Conservation (phyloP, 345 rosid species). For the Populus davidiana region DNA sequence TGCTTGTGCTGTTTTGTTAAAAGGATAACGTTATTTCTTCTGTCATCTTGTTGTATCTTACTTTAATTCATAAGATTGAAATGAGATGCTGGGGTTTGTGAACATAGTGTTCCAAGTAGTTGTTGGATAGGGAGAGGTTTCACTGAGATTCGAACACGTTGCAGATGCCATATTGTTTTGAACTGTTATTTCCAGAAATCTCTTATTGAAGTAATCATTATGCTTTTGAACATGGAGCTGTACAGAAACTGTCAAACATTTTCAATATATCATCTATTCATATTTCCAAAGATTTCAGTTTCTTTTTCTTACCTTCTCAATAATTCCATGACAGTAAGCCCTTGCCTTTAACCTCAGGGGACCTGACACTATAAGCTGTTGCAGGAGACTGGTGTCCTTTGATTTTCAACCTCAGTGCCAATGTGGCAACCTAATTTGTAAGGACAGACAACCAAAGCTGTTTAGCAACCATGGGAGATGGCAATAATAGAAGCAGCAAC, state of each 20-base stretch:
- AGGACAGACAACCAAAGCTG: constrained; percentile 4
- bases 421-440: background rate
- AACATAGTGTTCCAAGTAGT: background rate
- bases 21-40: background rate
- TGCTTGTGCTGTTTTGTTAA: background rate
- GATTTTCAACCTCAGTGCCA: background rate
- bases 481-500: constrained; percentile 29
- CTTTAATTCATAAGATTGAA: background rate
- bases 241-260: background rate
- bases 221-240: background rate
- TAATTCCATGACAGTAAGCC: background rate
- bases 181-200: background rate
- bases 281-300: background rate
- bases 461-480: constrained; percentile 54
- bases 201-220: background rate
- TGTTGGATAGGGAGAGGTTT: background rate
- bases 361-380: background rate
- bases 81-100: background rate
- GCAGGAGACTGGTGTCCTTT: background rate
- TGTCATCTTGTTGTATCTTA: background rate
- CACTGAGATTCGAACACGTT: background rate
- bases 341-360: constrained; percentile 6
- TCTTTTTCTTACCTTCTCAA: background rate
- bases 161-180: background rate
- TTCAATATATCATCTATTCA: background rate